These are phyloP conservation scores for Cardiospermum halicacabum DNA, from an alignment of 345 rosid genomes.

Conservation along the genomic window DNA sequence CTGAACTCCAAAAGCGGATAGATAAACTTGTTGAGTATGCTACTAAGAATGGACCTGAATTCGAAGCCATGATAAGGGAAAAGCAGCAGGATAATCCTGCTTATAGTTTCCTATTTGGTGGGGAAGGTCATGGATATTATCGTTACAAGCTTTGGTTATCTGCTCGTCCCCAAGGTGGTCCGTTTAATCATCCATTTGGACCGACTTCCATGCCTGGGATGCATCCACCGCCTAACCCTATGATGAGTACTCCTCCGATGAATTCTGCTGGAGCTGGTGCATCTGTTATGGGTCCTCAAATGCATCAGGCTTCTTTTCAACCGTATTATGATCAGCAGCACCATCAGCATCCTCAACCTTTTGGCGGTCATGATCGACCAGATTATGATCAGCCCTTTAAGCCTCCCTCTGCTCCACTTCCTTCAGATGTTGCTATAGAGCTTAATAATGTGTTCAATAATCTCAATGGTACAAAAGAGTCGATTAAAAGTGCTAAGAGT, in stretches of 20 bases:
- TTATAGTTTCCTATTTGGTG: slow-evolving; percentile 82
- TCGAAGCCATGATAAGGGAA: slow-evolving; percentile 92
- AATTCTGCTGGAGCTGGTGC: slow-evolving; percentile 41
- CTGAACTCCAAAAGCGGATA: slow-evolving; percentile 93
- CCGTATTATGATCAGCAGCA: slow-evolving; percentile 79
- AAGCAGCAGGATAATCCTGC: slow-evolving; percentile 96
- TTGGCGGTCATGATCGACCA: slow-evolving; percentile 48
- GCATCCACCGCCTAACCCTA: slow-evolving; percentile 70
- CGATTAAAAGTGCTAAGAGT: slow-evolving; percentile 91
- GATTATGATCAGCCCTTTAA: slow-evolving; percentile 79
- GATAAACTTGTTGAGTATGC: slow-evolving; percentile 94
- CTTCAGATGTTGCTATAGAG: slow-evolving; percentile 83
- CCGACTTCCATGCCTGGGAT: slow-evolving; percentile 46
- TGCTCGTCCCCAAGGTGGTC: slow-evolving; percentile 49
- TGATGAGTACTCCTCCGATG: slow-evolving; percentile 50
- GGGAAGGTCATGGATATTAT: slow-evolving; percentile 88
- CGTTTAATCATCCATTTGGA: slow-evolving; percentile 58
- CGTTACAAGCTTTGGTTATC: slow-evolving; percentile 83
- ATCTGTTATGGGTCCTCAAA: slow-evolving; percentile 50
- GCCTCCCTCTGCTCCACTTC: slow-evolving; percentile 82
- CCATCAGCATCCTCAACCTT: slow-evolving; percentile 66
- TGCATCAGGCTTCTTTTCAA: slow-evolving; percentile 75
- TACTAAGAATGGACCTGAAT: slow-evolving; percentile 89
- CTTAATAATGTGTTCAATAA: slow-evolving; percentile 63
- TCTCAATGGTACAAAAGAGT: slow-evolving; percentile 95